Evolutionary conservation across 2,329 filamentous ascomycete genomes (phyloP), one percentile per base, ranked within the genome.

Genomic region (Calonectria leucothoes): DNA sequence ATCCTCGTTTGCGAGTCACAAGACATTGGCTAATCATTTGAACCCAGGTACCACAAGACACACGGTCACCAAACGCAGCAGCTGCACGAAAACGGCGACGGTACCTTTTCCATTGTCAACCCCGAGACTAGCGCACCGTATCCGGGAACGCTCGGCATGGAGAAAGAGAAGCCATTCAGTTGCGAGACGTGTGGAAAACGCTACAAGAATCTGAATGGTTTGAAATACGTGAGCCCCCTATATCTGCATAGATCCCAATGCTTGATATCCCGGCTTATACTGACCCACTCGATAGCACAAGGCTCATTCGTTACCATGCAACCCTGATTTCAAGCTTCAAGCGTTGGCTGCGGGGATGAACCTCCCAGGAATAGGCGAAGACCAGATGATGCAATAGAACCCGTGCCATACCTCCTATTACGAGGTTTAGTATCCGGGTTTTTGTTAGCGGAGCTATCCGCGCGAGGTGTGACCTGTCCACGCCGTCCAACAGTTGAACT

Each of bases 101-200:
- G 97, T 66, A 98, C 97, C 2, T 98, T 98, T 83, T 98, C 96
- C 0, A 99, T 99, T 78, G 96, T 99, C 66, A 98, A 99, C 80
- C 97, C 97, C 0, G 94, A 98, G 82, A 98, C 97, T 0, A 97
- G 94, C 33, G 91, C 95, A 1, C 97, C 97, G 0, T 99, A 98
- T 77, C 97, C 97, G 0, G 97, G 97, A 37, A 98, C 97, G 1
- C 88, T 98, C 42, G 97, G 97, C n/a, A 99, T 99, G 97, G 97
- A 99, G 86, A 99, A 98, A 84, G 96, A 98, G 87, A 99, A 99
- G 88, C 97, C 97, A 3, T 98, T 98, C 84, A 96, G 96, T 82
- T 99, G 97, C 84, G 96, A 98, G 77, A 94, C 95, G 14, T 99
- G 97, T 83, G 96, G 96, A 81, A 99, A 99, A 88, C 94, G 97